phyloP scores from a whole-genome alignment of 495 filamentous ascomycete species.

The Neurospora sp. region DNA sequence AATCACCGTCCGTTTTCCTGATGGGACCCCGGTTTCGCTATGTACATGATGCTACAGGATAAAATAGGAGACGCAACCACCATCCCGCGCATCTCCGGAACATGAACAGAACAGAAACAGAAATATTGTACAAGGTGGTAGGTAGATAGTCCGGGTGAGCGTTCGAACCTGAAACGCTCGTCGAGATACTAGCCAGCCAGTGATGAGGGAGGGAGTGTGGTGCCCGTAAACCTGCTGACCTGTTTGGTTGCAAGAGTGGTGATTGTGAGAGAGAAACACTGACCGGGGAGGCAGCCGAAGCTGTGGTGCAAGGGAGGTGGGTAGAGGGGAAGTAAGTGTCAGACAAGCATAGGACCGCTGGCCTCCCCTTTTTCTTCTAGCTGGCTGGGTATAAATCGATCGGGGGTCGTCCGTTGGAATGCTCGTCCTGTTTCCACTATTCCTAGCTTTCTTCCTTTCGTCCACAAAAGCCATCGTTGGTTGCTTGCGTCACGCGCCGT shows the following conservation, averaged over 20 bases:
- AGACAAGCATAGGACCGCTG: background rate
- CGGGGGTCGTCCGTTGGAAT: background rate
- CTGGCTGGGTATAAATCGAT: background rate
- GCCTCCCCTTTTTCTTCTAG: background rate
- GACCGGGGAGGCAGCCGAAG: background rate
- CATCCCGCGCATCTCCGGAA: background rate
- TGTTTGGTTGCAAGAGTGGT: background rate
- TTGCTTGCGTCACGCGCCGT: background rate
- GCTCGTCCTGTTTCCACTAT: background rate
- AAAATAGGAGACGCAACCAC: background rate
- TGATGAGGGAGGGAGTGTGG: background rate
- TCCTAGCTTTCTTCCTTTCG: background rate
- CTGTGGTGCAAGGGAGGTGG: background rate
- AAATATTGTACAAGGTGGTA: background rate
- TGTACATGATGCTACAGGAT: background rate
- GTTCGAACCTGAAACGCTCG: background rate
- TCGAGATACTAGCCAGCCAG: background rate
- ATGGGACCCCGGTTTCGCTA: background rate
- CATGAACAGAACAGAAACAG: background rate
- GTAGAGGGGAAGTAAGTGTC: background rate
- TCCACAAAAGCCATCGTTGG: background rate
- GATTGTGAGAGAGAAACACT: background rate
- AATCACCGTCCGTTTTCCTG: background rate
- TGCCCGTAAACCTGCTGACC: background rate
- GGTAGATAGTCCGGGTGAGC: background rate